phyloP scores from a whole-genome alignment of 2,329 filamentous ascomycete species.

The Domatiomyces globalis region DNA sequence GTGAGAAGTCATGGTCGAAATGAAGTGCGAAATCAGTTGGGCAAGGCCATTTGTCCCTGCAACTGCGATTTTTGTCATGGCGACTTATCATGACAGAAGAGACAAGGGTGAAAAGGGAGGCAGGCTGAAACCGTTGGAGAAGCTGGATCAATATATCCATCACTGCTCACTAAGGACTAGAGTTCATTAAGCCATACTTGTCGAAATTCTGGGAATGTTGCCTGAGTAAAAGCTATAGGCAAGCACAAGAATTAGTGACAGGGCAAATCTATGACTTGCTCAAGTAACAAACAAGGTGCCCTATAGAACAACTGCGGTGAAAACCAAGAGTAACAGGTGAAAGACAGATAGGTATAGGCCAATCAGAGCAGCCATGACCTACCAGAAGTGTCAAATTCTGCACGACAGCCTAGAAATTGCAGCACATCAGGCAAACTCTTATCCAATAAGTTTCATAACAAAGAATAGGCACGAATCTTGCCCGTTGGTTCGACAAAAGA shows the following conservation, averaged over 20 bases:
- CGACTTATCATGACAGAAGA: neutral
- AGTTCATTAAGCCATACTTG: too few relatives aligned
- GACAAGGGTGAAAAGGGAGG: neutral
- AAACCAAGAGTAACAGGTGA: neutral
- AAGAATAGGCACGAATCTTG: neutral
- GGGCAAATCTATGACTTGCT: too few relatives aligned
- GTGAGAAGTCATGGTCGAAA: constrained; percentile 49
- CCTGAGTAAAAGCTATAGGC: neutral
- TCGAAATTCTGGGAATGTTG: neutral
- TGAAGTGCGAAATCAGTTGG: constrained; percentile 42
- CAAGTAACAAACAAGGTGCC: too few relatives aligned
- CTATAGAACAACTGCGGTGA: neutral
- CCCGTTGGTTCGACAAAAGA: neutral
- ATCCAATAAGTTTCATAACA: neutral
- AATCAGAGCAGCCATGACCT: neutral
- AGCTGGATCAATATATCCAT: neutral
- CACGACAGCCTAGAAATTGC: neutral
- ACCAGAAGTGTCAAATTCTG: neutral
- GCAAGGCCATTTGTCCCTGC: constrained; percentile 49
- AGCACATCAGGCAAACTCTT: neutral
- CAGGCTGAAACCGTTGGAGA: neutral
- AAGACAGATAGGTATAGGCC: neutral
- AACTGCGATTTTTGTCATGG: constrained; percentile 47
- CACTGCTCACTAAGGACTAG: neutral
- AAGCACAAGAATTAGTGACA: neutral